Percentiles rank a stretch among this genome's conserved stretches.
phyloP scores from a whole-genome alignment of 1,284 basidiomycete genomes.

The Testicularia cyperi region DNA sequence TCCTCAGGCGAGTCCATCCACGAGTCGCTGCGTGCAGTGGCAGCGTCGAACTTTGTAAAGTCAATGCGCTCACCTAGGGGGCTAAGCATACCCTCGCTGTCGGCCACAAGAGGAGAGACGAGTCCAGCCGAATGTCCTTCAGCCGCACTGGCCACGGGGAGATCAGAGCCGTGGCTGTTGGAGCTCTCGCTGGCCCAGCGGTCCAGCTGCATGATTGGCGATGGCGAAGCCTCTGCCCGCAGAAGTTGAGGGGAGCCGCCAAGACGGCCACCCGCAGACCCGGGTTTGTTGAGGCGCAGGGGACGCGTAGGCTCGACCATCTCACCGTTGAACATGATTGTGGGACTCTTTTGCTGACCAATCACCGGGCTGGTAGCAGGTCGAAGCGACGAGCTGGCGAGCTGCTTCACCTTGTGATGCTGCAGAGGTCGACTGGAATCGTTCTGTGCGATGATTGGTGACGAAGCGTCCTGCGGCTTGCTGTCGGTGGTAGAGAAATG shows the following conservation, averaged over 20 bases:
- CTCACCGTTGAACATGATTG: slow-evolving; percentile 36
- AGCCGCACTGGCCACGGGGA: neutral
- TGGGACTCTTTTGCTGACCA: slow-evolving; percentile 10
- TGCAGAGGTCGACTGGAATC: too few relatives aligned
- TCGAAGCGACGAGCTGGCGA: slow-evolving; percentile 2
- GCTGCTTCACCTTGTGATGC: slow-evolving; percentile 2
- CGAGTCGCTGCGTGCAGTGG: too few relatives aligned
- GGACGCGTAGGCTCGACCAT: slow-evolving; percentile 27
- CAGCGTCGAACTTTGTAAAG: neutral
- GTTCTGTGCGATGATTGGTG: neutral
- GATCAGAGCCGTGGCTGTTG: too few relatives aligned
- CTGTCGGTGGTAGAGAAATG: neutral
- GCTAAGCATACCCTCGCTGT: neutral
- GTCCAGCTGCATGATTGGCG: slow-evolving; percentile 29
- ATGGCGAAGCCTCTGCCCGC: slow-evolving; percentile 12
- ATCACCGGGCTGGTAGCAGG: slow-evolving; percentile 18
- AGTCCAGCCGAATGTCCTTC: neutral
- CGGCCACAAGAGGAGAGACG: slow-evolving; percentile 1
- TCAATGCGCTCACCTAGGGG: neutral
- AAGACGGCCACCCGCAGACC: slow-evolving; percentile 17
- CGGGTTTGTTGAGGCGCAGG: slow-evolving; percentile 22
- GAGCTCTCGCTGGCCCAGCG: slow-evolving; percentile 12
- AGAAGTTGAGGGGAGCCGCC: slow-evolving; percentile 17
- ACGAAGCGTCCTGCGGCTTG: neutral
- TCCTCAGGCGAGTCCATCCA: too few relatives aligned